A percentile compares a stretch with the other conserved stretches of the same genome.
These are phyloP conservation scores for Curvularia lunata DNA, from an alignment of 2,329 filamentous ascomycete genomes.

Conservation along the genomic window DNA sequence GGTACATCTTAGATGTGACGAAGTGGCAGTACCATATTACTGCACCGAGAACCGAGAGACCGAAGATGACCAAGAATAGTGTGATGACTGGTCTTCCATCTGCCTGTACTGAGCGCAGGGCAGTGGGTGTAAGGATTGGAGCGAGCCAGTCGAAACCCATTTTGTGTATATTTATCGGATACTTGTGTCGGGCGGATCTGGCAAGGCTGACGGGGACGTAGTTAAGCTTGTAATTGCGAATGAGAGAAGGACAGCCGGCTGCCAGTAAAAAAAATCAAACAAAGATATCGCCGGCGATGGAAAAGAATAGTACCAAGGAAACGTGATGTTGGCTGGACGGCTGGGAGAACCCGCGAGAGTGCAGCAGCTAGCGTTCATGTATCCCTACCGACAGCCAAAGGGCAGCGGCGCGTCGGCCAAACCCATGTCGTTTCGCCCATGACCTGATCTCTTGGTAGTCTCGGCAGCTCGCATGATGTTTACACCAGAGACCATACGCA, in stretches of 20 bases:
- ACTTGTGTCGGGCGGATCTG: not conserved
- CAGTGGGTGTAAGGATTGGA: conserved; percentile 40
- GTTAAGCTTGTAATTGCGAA: conserved; percentile 1
- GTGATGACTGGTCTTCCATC: conserved; percentile 84
- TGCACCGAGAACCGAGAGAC: conserved; percentile 56
- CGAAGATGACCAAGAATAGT: conserved; percentile 79
- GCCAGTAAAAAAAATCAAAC: conserved; percentile 14
- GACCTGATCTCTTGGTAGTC: conserved; percentile 23
- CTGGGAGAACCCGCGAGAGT: conserved; percentile 17
- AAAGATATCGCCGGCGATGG: conserved; percentile 20
- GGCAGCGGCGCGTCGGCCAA: conserved; percentile 31
- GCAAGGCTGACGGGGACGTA: not conserved
- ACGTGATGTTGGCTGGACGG: conserved; percentile 18
- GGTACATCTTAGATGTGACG: conserved; percentile 38
- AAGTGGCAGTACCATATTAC: conserved; percentile 41
- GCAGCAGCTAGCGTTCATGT: conserved; percentile 24
- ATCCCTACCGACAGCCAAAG: conserved; percentile 14
- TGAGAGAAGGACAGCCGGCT: conserved; percentile 30
- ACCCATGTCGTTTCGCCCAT: conserved; percentile 33
- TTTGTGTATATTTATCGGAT: conserved; percentile 8
- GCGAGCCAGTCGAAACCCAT: conserved; percentile 42
- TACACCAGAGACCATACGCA: conserved; percentile 27
- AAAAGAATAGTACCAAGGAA: conserved; percentile 11
- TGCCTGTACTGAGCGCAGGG: conserved; percentile 42
- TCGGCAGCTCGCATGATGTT: conserved; percentile 27